Evolutionary conservation across 129 eudicot species (phyloP).

Genomic region (Chrysanthemum makinoi): DNA sequence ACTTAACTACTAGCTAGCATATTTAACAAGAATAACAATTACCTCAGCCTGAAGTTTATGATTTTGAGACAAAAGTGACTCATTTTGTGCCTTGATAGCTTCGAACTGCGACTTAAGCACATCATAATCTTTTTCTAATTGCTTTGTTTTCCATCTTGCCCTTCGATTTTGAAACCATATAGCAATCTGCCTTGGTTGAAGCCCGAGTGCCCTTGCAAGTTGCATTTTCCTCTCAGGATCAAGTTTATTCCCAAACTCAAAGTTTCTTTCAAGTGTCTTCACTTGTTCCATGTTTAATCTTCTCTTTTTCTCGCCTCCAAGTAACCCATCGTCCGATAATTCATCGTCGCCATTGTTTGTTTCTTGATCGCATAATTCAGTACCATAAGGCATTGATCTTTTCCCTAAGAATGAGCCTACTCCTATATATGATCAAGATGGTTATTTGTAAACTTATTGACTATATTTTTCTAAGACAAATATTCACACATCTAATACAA

Average conservation of each 20-base stretch:
- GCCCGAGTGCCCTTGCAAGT: conserved; percentile 84
- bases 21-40: not conserved
- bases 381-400: conserved; percentile 63
- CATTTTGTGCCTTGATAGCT: conserved; percentile 83
- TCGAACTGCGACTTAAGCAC: conserved; percentile 80
- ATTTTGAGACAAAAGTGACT: conserved; percentile 69
- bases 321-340: conserved; percentile 70
- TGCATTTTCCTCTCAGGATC: conserved; percentile 96
- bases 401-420: conserved; percentile 66
- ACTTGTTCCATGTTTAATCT: conserved; percentile 91
- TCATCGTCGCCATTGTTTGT: conserved; percentile 55
- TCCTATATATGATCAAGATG: conserved; percentile 37
- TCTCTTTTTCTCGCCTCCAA: conserved; percentile 73
- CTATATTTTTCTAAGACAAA: not conserved
- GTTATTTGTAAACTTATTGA: not conserved
- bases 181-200: conserved; percentile 93
- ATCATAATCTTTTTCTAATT: conserved; percentile 87
- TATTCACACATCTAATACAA: no score
- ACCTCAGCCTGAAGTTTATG: conserved; percentile 84
- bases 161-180: conserved; percentile 96
- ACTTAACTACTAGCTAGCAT: not conserved
- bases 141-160: conserved; percentile 98
- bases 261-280: conserved; percentile 84
- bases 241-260: conserved; percentile 87
- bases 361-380: conserved; percentile 46